Conservation (phyloP, 768 basidiomycete species). For the Lactarius deliciosus region DNA sequence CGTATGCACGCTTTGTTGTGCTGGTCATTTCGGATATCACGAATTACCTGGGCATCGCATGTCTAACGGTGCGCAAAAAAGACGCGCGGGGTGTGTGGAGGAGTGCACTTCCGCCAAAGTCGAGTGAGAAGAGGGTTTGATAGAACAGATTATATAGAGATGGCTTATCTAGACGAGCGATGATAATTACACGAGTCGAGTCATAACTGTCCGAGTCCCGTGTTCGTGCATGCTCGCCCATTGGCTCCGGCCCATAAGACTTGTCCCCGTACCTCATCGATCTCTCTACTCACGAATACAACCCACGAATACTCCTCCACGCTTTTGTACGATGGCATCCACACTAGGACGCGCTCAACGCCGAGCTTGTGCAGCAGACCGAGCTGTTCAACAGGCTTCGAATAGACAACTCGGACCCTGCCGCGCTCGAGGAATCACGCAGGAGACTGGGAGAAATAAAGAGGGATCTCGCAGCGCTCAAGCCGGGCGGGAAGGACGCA, state of each 20-base stretch:
- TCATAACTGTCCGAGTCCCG: neutral
- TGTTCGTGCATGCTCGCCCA: constrained; percentile 16
- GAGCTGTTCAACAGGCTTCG: constrained; percentile 62
- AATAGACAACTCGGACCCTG: constrained; percentile 51
- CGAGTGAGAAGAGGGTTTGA: constrained; percentile 24
- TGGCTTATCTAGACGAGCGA: constrained; percentile 4
- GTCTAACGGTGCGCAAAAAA: constrained; percentile 89
- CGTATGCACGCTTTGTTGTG: constrained; percentile 75
- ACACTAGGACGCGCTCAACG: constrained; percentile 44
- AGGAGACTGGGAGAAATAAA: constrained; percentile 72
- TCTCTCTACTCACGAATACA: constrained; percentile 5
- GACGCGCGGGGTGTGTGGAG: constrained; percentile 67
- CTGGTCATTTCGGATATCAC: constrained; percentile 89
- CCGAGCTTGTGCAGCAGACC: constrained; percentile 57
- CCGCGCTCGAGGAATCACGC: constrained; percentile 57
- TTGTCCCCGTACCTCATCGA: constrained; percentile 19
- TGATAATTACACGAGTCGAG: constrained; percentile 2
- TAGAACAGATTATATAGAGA: constrained; percentile 1
- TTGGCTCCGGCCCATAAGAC: constrained; percentile 14
- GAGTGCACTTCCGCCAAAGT: constrained; percentile 33
- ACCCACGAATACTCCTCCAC: neutral
- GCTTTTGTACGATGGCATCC: constrained; percentile 40
- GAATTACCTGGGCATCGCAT: constrained; percentile 89
- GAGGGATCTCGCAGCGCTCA: constrained; percentile 48
- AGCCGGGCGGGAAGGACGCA: constrained; percentile 45